Evolutionary conservation across 139 green algal species (phyloP).

Genomic region (Deuterostichococcus epilithicus): DNA sequence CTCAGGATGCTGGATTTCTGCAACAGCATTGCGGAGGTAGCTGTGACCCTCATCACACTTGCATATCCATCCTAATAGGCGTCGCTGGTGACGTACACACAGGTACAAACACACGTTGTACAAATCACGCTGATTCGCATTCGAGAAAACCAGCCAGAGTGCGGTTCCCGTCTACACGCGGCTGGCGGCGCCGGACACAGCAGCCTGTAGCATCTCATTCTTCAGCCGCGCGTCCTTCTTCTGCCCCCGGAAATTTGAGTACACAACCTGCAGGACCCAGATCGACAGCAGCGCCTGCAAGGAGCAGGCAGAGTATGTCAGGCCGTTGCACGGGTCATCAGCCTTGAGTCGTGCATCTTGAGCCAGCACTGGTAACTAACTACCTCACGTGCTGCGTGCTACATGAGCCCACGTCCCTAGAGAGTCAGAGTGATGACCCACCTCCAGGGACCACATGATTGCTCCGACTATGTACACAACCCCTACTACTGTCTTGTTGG

Average conservation of each 20-base stretch:
- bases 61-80: too few relatives aligned
- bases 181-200: not conserved
- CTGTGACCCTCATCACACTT: too few relatives aligned
- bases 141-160: too few relatives aligned
- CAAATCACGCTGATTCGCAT: too few relatives aligned
- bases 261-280: slow-evolving; percentile 33
- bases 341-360: not conserved
- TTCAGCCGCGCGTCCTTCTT: slow-evolving; percentile 20
- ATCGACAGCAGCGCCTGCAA: slow-evolving; percentile 12
- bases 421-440: not conserved
- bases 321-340: not conserved
- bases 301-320: not conserved
- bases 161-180: not conserved
- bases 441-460: slow-evolving; percentile 44
- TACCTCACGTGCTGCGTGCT: too few relatives aligned
- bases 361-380: not conserved
- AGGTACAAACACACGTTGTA: too few relatives aligned
- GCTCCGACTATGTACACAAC: slow-evolving; percentile 51
- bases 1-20: too few relatives aligned
- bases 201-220: slow-evolving; percentile 2
- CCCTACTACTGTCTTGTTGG: slow-evolving; percentile 34
- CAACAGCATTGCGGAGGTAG: too few relatives aligned
- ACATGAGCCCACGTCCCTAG: too few relatives aligned
- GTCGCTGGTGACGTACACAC: too few relatives aligned
- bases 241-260: slow-evolving; percentile 40